Base-by-base conservation (phyloP, 306 rosid genomes). In the Cicer arietinum region DNA sequence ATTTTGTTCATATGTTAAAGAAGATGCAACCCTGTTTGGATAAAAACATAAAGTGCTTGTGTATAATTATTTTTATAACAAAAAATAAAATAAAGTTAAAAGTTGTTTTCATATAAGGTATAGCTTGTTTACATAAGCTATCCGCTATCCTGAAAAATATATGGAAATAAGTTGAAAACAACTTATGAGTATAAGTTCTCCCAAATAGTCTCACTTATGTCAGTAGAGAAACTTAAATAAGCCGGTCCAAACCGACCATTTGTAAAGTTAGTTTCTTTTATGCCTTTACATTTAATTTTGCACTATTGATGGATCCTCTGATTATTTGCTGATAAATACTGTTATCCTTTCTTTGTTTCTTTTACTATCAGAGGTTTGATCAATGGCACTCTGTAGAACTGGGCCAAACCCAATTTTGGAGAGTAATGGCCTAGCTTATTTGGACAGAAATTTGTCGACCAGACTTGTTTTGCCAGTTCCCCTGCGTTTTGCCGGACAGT, bases 311-410 rank as follows among this genome's bases (percentile, higher is more conserved):
- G 62, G 14, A 67, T 30, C n/a, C 10, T 46, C 56, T 51, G 80
- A 68, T 41, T 73, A 13, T 74, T 74, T 69, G n/a, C 69, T 73
- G 75, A 69, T 64, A 47, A n/a, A 9, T 59, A 18, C 57, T 7
- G 17, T 71, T 12, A 50, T 53, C 22, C 22, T 57, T 57, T 77
- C 22, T 39, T 37, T 25, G 7, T 56, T 56, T 71, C 10, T 58
- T 37, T 75, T 40, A 17, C 50, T 59, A 16, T 76, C 81, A 80
- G 79, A 61, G 85, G 81, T 79, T 51, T 79, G 73, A 80, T 77
- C 86, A 66, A 94, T 94, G 98, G 95, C 87, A 60, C 83, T 86
- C 14, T 74, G 78, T 30, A 83, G 89, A 79, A 67, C 83, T 80
- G 90, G 88, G 69, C 73, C 77, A 46, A 80, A 69, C 74, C 85